Percentiles rank a stretch among this genome's conserved stretches.
Conservation (phyloP, 2,329 filamentous ascomycete species). For the Exophiala sp. region DNA sequence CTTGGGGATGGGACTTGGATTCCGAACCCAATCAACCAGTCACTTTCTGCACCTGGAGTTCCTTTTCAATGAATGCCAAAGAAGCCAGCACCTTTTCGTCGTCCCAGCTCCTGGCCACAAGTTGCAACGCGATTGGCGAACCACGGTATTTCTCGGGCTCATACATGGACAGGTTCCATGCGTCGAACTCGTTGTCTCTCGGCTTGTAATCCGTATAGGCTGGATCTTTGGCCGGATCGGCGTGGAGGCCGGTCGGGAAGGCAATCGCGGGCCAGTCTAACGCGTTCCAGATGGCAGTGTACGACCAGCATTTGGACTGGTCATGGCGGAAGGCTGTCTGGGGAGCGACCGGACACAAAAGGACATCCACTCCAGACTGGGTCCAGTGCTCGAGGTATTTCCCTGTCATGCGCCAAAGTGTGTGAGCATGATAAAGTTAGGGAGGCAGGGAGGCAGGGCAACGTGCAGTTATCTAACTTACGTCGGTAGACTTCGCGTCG, state of each 20-base stretch:
- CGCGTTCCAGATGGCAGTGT: slow-evolving; percentile 36
- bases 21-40: no score
- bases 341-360: background rate
- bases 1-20: no score
- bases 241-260: slow-evolving; percentile 30
- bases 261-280: slow-evolving; percentile 33
- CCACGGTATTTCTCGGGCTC: slow-evolving; percentile 26
- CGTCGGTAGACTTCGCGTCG: slow-evolving; percentile 9
- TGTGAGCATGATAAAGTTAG: background rate
- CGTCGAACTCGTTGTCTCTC: slow-evolving; percentile 1
- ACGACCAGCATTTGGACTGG: slow-evolving; percentile 31
- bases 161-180: slow-evolving; percentile 1
- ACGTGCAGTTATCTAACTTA: no score
- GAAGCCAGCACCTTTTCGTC: no score
- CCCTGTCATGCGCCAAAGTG: no score
- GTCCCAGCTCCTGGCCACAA: slow-evolving; percentile 29
- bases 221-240: slow-evolving; percentile 1
- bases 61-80: no score
- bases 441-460: background rate
- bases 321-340: no score
- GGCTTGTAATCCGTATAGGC: slow-evolving; percentile 4
- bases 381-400: no score
- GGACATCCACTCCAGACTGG: no score
- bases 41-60: no score
- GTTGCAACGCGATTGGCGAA: slow-evolving; percentile 30